A percentile compares a stretch with the other conserved stretches of the same genome.
These are phyloP conservation scores for Tuber magnatum DNA, from an alignment of 495 filamentous ascomycete species.

Conservation along the genomic window DNA sequence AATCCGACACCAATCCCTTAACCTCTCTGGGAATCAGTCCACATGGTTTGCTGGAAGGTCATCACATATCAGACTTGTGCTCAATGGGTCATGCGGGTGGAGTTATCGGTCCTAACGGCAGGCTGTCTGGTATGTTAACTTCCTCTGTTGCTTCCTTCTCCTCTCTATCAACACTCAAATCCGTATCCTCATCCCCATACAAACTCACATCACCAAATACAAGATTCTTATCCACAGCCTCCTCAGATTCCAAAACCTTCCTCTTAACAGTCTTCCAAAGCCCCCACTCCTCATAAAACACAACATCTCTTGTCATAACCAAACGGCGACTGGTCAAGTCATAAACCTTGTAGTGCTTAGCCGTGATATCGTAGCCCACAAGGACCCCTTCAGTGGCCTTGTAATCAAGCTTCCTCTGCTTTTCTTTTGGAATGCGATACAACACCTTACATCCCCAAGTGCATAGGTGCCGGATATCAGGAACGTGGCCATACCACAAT, in stretches of 20 bases:
- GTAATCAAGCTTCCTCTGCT: neutral
- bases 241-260: too few species aligned
- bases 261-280: neutral
- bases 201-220: too few species aligned
- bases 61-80: too few species aligned
- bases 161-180: too few species aligned
- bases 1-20: neutral
- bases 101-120: too few species aligned
- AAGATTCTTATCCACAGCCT: too few species aligned
- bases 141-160: too few species aligned
- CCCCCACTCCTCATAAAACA: neutral
- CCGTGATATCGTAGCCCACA: fast-evolving
- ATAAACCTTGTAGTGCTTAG: neutral
- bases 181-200: too few species aligned
- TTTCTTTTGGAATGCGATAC: neutral
- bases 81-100: too few species aligned
- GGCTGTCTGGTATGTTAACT: too few species aligned
- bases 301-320: neutral
- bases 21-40: too few species aligned
- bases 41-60: too few species aligned
- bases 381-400: neutral
- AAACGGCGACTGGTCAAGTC: neutral
- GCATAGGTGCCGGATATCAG: neutral
- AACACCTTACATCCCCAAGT: neutral
- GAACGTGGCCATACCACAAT: neutral